Evolutionary conservation across 345 rosid genomes (phyloP), one percentile per base, ranked within the genome.

Genomic region (Pelargonium nanum): DNA sequence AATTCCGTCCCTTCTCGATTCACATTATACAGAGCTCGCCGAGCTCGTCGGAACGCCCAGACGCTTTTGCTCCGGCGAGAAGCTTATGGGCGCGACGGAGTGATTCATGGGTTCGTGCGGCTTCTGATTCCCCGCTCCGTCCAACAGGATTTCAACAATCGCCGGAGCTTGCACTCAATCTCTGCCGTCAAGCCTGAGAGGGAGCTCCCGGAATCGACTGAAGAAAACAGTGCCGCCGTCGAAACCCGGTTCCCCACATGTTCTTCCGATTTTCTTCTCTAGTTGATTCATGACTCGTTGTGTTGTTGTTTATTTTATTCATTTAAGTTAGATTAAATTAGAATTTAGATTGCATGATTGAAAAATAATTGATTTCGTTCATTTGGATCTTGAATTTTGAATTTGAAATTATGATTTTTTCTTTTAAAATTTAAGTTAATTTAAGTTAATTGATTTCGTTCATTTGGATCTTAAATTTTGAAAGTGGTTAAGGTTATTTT

Each of bases 1-100:
- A 92, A 89, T 67, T 92, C 97, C 0, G 85, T 92, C 60, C 87
- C 93, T 92, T 32, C 91, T 89, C 9, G 98, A 92, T 74, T 92
- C 98, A 45, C 97, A 83, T 78, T 92, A 89, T 72, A 89, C 97
- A 0, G 96, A 87, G 66, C 72, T 92, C 16, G 81, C 98, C 1
- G 98, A 92, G 61, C 88, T 89, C 1, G 85, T 89, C 0, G 98
- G 57, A 92, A 92, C 61, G 98, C 97, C 9, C 99, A 93, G 57
- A 72, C 82, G 21, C 86, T 93, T 4, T 19, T 93, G 61, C 17
- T 53, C 78, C 2, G 83, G 75, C 13, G 24, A 59, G 6, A 40
- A 40, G 2, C 71, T 71, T 13, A 77, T 93, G 2, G 90, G 70
- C 30, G 62, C 59, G 95, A 87, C 63, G 95, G 95, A 0, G 70